Evolutionary conservation across 2,329 filamentous ascomycete genomes (phyloP).

Genomic region (Penicillium sp.): DNA sequence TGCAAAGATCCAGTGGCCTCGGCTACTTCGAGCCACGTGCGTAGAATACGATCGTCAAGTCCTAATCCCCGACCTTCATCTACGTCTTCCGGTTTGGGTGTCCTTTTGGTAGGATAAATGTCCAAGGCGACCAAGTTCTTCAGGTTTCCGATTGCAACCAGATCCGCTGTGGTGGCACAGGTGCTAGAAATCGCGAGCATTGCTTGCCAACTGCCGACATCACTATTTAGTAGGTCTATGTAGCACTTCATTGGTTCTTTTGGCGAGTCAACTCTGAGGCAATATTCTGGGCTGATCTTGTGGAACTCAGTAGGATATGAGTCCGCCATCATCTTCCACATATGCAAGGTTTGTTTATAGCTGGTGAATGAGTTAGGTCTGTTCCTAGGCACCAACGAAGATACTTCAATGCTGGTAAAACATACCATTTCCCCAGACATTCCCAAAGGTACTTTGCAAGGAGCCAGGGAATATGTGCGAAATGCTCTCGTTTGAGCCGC

Average conservation of each 20-base stretch:
- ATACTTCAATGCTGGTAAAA: neutral
- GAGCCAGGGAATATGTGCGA: conserved; percentile 40
- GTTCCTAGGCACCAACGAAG: neutral
- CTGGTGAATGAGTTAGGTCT: conserved; percentile 15
- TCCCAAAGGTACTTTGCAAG: conserved; percentile 43
- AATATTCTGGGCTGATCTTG: conserved; percentile 27
- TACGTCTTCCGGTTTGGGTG: neutral
- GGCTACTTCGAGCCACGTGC: conserved; percentile 42
- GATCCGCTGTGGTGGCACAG: conserved; percentile 31
- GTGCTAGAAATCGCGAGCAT: conserved; percentile 35
- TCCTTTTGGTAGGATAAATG: conserved; percentile 12
- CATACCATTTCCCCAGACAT: conserved; percentile 36
- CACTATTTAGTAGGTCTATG: conserved; percentile 33
- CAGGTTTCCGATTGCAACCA: conserved; percentile 39
- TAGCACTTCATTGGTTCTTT: conserved; percentile 35
- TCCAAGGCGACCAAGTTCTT: conserved; percentile 43
- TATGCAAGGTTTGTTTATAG: conserved; percentile 38
- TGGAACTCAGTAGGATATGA: conserved; percentile 39
- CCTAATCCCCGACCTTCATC: neutral
- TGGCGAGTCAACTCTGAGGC: conserved; percentile 30
- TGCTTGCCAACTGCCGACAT: conserved; percentile 33
- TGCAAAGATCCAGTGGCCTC: conserved; percentile 32
- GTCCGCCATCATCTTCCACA: conserved; percentile 45
- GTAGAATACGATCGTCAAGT: conserved; percentile 41
- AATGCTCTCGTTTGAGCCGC: conserved; percentile 32